phyloP scores from a whole-genome alignment of 2,329 filamentous ascomycete species.

The Achaetomium macrosporum region DNA sequence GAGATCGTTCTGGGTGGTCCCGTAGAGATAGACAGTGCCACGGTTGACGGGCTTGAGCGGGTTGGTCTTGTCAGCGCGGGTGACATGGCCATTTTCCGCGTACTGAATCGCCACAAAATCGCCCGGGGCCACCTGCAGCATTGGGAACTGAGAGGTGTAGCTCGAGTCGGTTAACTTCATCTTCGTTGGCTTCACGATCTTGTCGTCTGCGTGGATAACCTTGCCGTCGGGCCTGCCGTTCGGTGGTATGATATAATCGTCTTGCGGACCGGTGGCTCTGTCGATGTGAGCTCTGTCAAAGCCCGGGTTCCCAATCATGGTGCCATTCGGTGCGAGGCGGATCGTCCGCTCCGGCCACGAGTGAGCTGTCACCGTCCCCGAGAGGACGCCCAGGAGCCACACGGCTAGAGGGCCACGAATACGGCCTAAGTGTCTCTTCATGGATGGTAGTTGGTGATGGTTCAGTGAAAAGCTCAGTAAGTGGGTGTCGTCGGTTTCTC shows the following conservation, averaged over 20 bases:
- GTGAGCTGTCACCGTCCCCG: conserved; percentile 48
- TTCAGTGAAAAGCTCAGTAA: neutral
- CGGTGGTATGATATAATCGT: conserved; percentile 2
- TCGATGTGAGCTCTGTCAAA: conserved; percentile 67
- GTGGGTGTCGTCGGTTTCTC: neutral
- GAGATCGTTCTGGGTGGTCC: conserved; percentile 53
- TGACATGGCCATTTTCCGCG: conserved; percentile 73
- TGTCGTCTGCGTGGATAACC: conserved; percentile 42
- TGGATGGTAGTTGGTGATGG: conserved; percentile 1
- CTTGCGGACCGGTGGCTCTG: conserved; percentile 45
- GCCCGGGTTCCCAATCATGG: conserved; percentile 63
- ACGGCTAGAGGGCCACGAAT: conserved; percentile 11
- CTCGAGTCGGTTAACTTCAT: conserved; percentile 37
- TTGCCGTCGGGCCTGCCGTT: conserved; percentile 42
- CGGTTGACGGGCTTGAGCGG: conserved; percentile 58
- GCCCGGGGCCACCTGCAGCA: conserved; percentile 54
- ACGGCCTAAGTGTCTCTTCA: neutral
- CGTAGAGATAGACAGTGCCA: conserved; percentile 71
- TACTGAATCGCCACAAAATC: conserved; percentile 62
- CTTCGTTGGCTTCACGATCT: conserved; percentile 60
- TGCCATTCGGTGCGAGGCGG: conserved; percentile 66
- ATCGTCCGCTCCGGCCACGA: conserved; percentile 77
- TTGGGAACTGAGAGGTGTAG: conserved; percentile 54
- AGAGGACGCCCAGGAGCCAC: conserved; percentile 30
- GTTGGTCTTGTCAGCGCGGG: conserved; percentile 43